A percentile compares a stretch with the other conserved stretches of the same genome.
These are phyloP conservation scores for Amylocarpus encephaloides DNA, from an alignment of 2,329 filamentous ascomycete genomes.

Conservation along the genomic window DNA sequence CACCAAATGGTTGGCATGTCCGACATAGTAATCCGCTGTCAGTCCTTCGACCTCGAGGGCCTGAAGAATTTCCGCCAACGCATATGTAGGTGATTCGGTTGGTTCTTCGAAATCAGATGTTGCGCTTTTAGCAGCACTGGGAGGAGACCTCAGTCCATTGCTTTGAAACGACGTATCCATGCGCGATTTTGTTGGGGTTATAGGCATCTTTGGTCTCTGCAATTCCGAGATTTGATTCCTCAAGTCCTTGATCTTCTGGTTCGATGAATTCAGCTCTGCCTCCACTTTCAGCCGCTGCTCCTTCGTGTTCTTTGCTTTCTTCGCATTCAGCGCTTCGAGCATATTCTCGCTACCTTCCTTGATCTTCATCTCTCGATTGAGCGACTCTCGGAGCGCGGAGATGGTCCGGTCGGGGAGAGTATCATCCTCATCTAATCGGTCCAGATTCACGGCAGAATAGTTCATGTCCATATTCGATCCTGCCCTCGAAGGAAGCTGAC, in stretches of 20 bases:
- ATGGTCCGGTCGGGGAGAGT: slow-evolving; percentile 65
- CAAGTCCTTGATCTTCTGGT: slow-evolving; percentile 60
- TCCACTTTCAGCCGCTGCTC: slow-evolving; percentile 75
- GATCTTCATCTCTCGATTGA: slow-evolving; percentile 96
- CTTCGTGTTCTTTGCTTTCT: slow-evolving; percentile 92
- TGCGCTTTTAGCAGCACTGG: slow-evolving; percentile 48
- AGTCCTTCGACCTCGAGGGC: slow-evolving; percentile 83
- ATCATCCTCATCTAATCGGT: slow-evolving; percentile 59
- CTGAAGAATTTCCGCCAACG: slow-evolving; percentile 83
- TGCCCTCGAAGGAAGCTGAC: slow-evolving; percentile 58
- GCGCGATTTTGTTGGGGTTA: slow-evolving; percentile 43
- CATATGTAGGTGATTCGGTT: slow-evolving; percentile 83
- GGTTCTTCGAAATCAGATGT: slow-evolving; percentile 61
- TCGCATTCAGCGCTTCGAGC: slow-evolving; percentile 86
- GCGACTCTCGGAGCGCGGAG: slow-evolving; percentile 68
- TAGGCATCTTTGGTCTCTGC: slow-evolving; percentile 43
- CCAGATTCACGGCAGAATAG: slow-evolving; percentile 41
- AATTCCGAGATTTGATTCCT: slow-evolving; percentile 54
- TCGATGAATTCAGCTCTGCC: slow-evolving; percentile 84
- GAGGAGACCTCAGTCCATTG: slow-evolving; percentile 49
- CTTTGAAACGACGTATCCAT: slow-evolving; percentile 42
- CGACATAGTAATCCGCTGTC: slow-evolving; percentile 91
- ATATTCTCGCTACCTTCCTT: slow-evolving; percentile 97
- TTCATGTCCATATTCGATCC: slow-evolving; percentile 53
- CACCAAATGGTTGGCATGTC: slow-evolving; percentile 85